A percentile compares a stretch with the other conserved stretches of the same genome.
phyloP scores from a whole-genome alignment of 352 stramenopile genomes.

The Pelagophyceae sp. region DNA sequence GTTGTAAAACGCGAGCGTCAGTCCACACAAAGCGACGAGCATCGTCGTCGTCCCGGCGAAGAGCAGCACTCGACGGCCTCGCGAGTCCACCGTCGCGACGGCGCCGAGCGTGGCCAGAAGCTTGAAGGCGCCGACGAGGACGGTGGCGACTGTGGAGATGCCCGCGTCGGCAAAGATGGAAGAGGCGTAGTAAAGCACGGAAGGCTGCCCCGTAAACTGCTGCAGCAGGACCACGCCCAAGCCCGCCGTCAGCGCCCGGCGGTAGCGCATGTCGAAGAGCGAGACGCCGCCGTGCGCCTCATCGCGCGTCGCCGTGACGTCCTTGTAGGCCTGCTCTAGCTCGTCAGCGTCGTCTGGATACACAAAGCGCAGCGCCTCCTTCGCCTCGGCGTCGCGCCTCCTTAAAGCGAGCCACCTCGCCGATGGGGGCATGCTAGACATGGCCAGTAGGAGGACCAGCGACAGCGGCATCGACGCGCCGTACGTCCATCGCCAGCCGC shows the following conservation, averaged over 20 bases:
- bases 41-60: constrained; percentile 43
- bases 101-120: constrained; percentile 44
- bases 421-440: constrained; percentile 38
- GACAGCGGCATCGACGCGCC: constrained; percentile 24
- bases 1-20: constrained; percentile 25
- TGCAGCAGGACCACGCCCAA: constrained; percentile 45
- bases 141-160: constrained; percentile 35
- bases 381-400: constrained; percentile 25
- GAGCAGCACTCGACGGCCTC: constrained; percentile 42
- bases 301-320: neutral
- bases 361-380: constrained; percentile 26
- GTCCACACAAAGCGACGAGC: constrained; percentile 34
- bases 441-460: constrained; percentile 33
- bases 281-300: neutral
- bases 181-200: constrained; percentile 50
- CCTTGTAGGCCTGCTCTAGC: constrained; percentile 19
- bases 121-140: constrained; percentile 51
- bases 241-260: constrained; percentile 34
- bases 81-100: constrained; percentile 41
- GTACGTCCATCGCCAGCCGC: constrained; percentile 30
- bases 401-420: constrained; percentile 38
- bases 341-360: constrained; percentile 26
- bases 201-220: constrained; percentile 53
- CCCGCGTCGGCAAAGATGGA: constrained; percentile 50
- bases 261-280: constrained; percentile 24